Evolutionary conservation across 2,329 filamentous ascomycete species (phyloP), one percentile per base, ranked within the genome.

Genomic region (Tolypocladium album): DNA sequence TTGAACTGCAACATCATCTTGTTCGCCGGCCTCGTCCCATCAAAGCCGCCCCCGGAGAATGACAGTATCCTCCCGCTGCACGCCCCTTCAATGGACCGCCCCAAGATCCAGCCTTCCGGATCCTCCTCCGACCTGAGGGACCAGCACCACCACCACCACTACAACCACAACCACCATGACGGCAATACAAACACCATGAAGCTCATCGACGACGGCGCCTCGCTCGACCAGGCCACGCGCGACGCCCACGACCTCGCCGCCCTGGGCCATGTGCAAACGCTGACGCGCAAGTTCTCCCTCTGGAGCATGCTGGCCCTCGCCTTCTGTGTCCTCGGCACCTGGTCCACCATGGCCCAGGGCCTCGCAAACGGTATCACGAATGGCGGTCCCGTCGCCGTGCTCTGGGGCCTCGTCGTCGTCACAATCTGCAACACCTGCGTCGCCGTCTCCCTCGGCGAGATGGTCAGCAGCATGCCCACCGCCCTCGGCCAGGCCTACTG

Each of bases 401-500:
- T 84, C 59, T 84, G 81, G 81, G 81, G 81, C 1, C 70, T 84
- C 7, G 69, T 74, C 5, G 73, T 83, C n/a, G 81, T 83, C 60
- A 78, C 79, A 7, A 62, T 70, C 39, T 83, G 80, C 66, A 82
- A 81, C 60, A 57, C 81, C 1, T 82, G 79, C 60, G 79, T 84
- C 47, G 81, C 80, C 15, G 63, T 82, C 3, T 83, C 80, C 3
- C 72, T 84, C 47, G 82, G 80, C 55, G 82, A 85, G 68, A 72
- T 84, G 53, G 78, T 76, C 66, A 83, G 80, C 63, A 78, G 76
- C 63, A 84, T 85, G 82, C 83, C 83, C 4, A 85, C 82, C 0
- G 82, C 82, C 0, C 71, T 85, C 2, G 83, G 83, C 0, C 83
- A 86, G 69, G 82, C 82, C 0, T 84, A 82, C 67, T 86, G 82